phyloP scores from a whole-genome alignment of 148 eudicot genomes.

The Dianthus caryophyllus region DNA sequence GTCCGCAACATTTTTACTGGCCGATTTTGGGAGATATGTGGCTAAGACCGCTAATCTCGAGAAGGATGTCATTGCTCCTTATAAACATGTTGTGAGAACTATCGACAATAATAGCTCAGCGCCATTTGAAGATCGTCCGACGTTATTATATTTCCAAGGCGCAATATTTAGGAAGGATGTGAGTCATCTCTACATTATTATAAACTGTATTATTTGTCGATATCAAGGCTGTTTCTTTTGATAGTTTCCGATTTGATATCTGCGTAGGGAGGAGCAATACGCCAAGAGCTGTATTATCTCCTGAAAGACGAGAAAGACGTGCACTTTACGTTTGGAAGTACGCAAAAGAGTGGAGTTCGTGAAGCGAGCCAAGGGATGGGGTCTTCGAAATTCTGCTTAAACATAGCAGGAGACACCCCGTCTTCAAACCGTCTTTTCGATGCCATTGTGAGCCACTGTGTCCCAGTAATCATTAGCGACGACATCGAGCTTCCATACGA shows the following conservation, averaged over 20 bases:
- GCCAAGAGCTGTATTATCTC: constrained; percentile 83
- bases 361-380: constrained; percentile 79
- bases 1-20: constrained; percentile 68
- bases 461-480: constrained; percentile 89
- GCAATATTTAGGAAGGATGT: constrained; percentile 95
- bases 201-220: background rate
- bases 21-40: constrained; percentile 83
- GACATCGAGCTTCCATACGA: constrained; percentile 87
- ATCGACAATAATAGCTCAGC: constrained; percentile 38
- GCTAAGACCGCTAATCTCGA: constrained; percentile 55
- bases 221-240: background rate
- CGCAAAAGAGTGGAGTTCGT: constrained; percentile 48
- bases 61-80: constrained; percentile 94
- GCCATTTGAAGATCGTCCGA: constrained; percentile 59
- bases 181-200: constrained; percentile 32
- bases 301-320: constrained; percentile 83
- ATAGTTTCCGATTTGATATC: constrained; percentile 9
- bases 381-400: constrained; percentile 79
- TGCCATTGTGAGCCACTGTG: constrained; percentile 92
- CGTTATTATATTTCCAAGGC: constrained; percentile 77
- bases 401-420: constrained; percentile 95
- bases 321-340: constrained; percentile 79
- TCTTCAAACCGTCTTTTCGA: constrained; percentile 90
- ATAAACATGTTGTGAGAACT: constrained; percentile 69
- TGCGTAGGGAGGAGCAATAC: constrained; percentile 72